Base-by-base conservation (phyloP, 83 land plant species). In the Diphasiastrum complanatum region DNA sequence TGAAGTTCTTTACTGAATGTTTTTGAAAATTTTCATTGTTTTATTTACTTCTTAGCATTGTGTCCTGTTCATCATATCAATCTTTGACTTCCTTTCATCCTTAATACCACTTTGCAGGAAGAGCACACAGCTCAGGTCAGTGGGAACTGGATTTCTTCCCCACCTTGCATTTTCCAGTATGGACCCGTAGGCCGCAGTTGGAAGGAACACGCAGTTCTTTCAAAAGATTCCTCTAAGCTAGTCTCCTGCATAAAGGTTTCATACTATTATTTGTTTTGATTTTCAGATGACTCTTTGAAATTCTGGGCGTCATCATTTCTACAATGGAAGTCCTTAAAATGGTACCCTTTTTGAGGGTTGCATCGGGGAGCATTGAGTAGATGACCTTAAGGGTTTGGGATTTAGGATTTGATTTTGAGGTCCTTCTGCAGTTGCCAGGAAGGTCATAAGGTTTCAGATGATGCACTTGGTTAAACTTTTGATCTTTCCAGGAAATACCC, bases 201-300 rank as follows among this genome's bases (percentile, higher is more conserved):
- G 72, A 69, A 61, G 47, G 72, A 69, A 55, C 68, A 69, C 24
- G 72, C 58, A n/a, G 23, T 62, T 25, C 72, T 69, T 8, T 61
- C 72, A 14, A 69, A 62, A 45, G 73, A 69, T 14, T 62, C 69
- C 19, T 62, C 73, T 22, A 69, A 61, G 16, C 19, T 69, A 11
- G 69, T 61, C 18, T 47, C 73, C 22, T 69, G 73, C 26, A 69
- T 69, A 16, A 69, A 69, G 73, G 73, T 69, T 35, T 3, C 4
- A 19, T n/a, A 45, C 19, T 8, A 8, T 8, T 8, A 40, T 40
- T 40, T 40, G 12, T 40, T 8, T 8, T 8, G 43, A 8, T 8
- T 16, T 16, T 8, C 43, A 8, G 8, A 8, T 40, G 8, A 40
- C 12, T 40, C 8, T 40, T 8, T 40, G 43, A 40, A 40, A 40